Percentiles rank a stretch among this genome's conserved stretches.
Evolutionary conservation across 495 filamentous ascomycete species (phyloP).

Genomic region (Aspergillus asperescens): DNA sequence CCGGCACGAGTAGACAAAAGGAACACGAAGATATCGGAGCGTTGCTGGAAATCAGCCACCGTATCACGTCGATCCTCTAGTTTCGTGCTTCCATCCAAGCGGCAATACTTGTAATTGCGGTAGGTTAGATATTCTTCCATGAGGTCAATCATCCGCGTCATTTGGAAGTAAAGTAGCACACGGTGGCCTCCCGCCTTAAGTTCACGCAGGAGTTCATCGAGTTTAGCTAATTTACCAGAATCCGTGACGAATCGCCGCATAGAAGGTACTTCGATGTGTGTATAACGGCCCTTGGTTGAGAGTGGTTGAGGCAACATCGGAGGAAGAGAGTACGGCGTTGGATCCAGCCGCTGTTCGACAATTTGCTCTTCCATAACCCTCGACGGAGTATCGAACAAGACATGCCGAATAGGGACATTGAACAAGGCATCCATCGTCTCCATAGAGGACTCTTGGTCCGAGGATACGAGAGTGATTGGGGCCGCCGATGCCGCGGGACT

Average conservation of each 20-base stretch:
- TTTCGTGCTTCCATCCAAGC: constrained; percentile 96
- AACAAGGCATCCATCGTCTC: constrained; percentile 76
- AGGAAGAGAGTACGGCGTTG: constrained; percentile 54
- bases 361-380: constrained; percentile 66
- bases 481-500: constrained; percentile 75
- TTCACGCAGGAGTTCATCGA: constrained; percentile 79
- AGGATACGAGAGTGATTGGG: constrained; percentile 73
- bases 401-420: constrained; percentile 66
- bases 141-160: constrained; percentile 99
- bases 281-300: constrained; percentile 75
- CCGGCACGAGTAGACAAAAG: constrained; percentile 91
- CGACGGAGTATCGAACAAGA: constrained; percentile 60
- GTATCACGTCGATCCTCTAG: constrained; percentile 95
- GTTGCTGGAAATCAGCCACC: constrained; percentile 91
- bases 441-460: constrained; percentile 56
- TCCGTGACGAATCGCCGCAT: constrained; percentile 99
- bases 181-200: constrained; percentile 91
- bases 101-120: constrained; percentile 96
- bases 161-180: constrained; percentile 99
- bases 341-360: constrained; percentile 61
- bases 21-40: constrained; percentile 93
- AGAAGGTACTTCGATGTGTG: constrained; percentile 87
- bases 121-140: constrained; percentile 99
- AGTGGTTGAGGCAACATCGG: constrained; percentile 68
- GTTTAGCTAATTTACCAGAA: constrained; percentile 88